These are phyloP conservation scores for Leishmania arabica DNA, from an alignment of 208 protist genomes.

Conservation along the genomic window DNA sequence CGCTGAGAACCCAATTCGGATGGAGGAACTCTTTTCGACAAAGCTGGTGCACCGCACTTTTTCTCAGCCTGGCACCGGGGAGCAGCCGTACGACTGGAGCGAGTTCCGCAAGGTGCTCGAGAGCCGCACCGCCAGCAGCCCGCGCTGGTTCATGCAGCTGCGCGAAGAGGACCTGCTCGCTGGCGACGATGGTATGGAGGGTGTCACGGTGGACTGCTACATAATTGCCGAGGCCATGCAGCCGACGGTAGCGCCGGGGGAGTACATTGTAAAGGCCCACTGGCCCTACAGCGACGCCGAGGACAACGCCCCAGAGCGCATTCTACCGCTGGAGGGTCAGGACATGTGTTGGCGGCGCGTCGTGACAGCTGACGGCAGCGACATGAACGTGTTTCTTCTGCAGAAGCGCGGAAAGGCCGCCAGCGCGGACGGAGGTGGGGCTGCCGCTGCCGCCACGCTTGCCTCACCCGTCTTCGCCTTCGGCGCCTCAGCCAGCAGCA, in stretches of 20 bases:
- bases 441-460: constrained; percentile 7
- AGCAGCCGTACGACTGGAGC: constrained; percentile 71
- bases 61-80: constrained; percentile 20
- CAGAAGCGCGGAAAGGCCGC: constrained; percentile 36
- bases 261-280: constrained; percentile 89
- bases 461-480: constrained; percentile 42
- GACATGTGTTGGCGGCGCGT: constrained; percentile 79
- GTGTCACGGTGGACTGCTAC: constrained; percentile 84
- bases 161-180: constrained; percentile 84
- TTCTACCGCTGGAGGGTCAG: constrained; percentile 71
- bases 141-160: constrained; percentile 88
- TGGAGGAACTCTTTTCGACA: constrained; percentile 51
- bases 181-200: constrained; percentile 72
- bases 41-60: constrained; percentile 72
- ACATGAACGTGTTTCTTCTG: constrained; percentile 80
- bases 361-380: constrained; percentile 62
- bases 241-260: constrained; percentile 68
- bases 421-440: neutral
- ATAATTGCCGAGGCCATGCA: constrained; percentile 74
- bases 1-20: constrained; percentile 36
- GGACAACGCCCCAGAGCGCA: constrained; percentile 88
- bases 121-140: constrained; percentile 51
- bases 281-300: constrained; percentile 87
- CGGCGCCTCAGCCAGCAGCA: constrained; percentile 14
- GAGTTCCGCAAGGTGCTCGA: constrained; percentile 63